Base-by-base conservation (phyloP, 2,329 filamentous ascomycete genomes). In the Diaporthe sp. region DNA sequence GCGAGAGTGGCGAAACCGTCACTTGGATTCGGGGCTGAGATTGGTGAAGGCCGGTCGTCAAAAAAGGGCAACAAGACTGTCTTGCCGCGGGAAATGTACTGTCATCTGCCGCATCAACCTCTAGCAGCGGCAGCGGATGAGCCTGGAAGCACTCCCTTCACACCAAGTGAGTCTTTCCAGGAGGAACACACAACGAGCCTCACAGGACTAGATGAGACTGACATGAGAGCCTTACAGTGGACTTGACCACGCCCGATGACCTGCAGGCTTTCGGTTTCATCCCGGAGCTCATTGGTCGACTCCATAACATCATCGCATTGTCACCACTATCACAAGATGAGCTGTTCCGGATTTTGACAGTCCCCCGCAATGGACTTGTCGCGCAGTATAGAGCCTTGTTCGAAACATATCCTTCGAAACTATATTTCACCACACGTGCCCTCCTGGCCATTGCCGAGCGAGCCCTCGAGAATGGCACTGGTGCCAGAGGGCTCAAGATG, bases 261-360 rank as follows among this genome's bases (percentile, higher is more conserved):
- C 86, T 97, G 2, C 94, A 97, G 82, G 90, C 89, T 56, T 98
- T 95, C 80, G 96, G 96, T 19, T 94, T 98, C 81, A 98, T 98
- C 71, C 96, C 96, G 0, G 96, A 98, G 84, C 88, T 98, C n/a
- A 93, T 98, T 70, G 97, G 97, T n/a, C 94, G 97, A 25, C 92
- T 99, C 63, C 96, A 97, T 70, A 94, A 98, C 74, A 93, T 95
- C 65, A 95, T 95, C 75, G 94, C 97, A 0, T 89, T 99, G 0
- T 93, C 94, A 19, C 92, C 95, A 0, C 88, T 99, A 0, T 90
- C 90, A 2, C 85, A 88, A 19, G 81, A 87, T 32, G 90, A 92
- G 74, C 91, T 99, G 17, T 91, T 96, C 70, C 92, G 96, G 70
- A 97, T 99, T 76, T 88, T 99, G 51, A 98, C 95, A 0, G 96